Base-by-base conservation (phyloP, 225 moss, liverwort and hornwort genomes). In the Polytrichum formosum region DNA sequence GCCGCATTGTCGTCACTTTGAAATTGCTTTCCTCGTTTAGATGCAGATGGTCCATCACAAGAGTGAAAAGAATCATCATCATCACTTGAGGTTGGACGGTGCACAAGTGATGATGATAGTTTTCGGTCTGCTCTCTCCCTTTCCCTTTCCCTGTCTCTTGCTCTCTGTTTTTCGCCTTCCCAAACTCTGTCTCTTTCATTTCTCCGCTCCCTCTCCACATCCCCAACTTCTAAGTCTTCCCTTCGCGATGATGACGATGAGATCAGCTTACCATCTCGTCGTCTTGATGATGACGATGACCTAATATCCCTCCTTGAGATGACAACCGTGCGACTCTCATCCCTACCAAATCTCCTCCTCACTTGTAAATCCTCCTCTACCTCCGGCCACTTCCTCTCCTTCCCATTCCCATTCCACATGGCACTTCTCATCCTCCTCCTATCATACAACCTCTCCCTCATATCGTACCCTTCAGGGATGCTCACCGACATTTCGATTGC, bases 401-500 rank as follows among this genome's bases (percentile, higher is more conserved):
- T 74, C 64, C 83, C 73, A 73, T 76, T 74, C 53, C 65, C 72
- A 61, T 85, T 87, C 89, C 91, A 84, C 13, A 82, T 73, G 70
- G 75, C 76, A 77, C 71, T 80, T 81, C 85, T 85, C 82, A 82
- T 53, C 54, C 79, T 70, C 75, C 81, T 79, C 72, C 79, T 82
- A 46, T 82, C 84, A 60, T 82, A 79, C 75, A 88, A 76, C 28
- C 81, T 84, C 72, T 84, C 84, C 73, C 84, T 82, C 79, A 87
- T 83, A 68, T 88, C 88, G 66, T 87, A 87, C n/a, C 79, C 80
- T 79, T 88, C 79, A 72, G 91, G 71, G 77, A 75, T 73, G 80
- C 75, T 91, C 85, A 93, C 68, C 72, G 82, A 66, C 87, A 81
- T 73, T 53, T 79, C 84, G 33, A 54, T 68, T 75, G 82, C 28